Conservation (phyloP, 1,284 basidiomycete species). For the Farysia itapuensis region DNA sequence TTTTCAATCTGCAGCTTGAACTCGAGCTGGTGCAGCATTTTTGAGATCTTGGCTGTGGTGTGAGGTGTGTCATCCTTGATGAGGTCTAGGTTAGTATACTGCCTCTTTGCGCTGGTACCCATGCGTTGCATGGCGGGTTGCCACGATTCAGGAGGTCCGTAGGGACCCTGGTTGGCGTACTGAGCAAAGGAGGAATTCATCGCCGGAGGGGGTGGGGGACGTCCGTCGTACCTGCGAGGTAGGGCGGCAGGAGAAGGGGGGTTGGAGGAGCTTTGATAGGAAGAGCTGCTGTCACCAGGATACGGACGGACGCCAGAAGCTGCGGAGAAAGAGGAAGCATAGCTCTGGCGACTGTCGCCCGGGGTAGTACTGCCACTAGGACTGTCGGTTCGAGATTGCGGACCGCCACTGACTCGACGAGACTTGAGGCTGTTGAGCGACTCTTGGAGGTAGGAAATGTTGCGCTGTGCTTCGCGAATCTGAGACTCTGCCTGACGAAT, state of each 20-base stretch:
- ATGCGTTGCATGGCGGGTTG: constrained; percentile 45
- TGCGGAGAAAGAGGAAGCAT: constrained; percentile 21
- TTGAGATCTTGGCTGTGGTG: constrained; percentile 92
- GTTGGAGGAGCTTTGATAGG: constrained; percentile 24
- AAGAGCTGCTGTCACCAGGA: constrained; percentile 41
- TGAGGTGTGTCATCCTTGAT: constrained; percentile 97
- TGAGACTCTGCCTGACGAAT: constrained; percentile 73
- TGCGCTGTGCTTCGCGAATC: constrained; percentile 83
- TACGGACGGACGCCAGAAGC: constrained; percentile 11
- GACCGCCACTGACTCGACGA: constrained; percentile 65
- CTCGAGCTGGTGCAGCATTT: constrained; percentile 97
- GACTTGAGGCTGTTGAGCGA: constrained; percentile 77
- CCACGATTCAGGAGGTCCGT: constrained; percentile 27
- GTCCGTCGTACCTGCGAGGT: constrained; percentile 36
- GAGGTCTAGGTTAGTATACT: constrained; percentile 68
- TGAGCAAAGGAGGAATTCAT: constrained; percentile 13
- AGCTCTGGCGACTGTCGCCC: constrained; percentile 28
- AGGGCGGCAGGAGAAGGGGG: constrained; percentile 27
- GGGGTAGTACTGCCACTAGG: constrained; percentile 20
- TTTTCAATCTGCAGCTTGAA: constrained; percentile 98
- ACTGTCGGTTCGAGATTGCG: constrained; percentile 28
- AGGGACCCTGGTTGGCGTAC: constrained; percentile 32
- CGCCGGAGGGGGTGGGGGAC: constrained; percentile 23
- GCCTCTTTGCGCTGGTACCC: constrained; percentile 47
- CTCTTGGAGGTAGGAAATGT: constrained; percentile 83